Evolutionary conservation across 805 yeast species (phyloP).

Genomic region (Teunomyces funiuensis): DNA sequence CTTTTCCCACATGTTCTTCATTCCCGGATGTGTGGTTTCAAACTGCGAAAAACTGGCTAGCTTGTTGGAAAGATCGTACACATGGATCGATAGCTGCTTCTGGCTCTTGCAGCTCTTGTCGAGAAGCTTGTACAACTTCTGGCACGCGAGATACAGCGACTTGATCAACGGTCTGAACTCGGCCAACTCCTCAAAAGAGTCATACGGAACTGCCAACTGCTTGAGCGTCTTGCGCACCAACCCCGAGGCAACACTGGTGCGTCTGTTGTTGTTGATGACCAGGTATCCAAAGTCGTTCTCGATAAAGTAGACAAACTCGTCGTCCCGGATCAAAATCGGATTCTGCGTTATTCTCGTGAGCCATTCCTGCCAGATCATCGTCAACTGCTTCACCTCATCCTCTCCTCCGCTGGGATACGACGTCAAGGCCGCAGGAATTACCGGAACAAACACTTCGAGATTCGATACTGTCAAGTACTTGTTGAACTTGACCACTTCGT

Average conservation of each 20-base stretch:
- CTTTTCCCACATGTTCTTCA: conserved; percentile 76
- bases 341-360: conserved; percentile 68
- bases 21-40: conserved; percentile 59
- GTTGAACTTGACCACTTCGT: conserved; percentile 74
- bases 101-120: conserved; percentile 60
- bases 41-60: conserved; percentile 40
- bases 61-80: conserved; percentile 48
- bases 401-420: conserved; percentile 82
- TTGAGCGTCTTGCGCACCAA: conserved; percentile 84
- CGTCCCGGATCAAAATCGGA: conserved; percentile 82
- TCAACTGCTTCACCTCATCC: conserved; percentile 66
- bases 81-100: conserved; percentile 48
- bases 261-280: conserved; percentile 57
- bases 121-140: conserved; percentile 49
- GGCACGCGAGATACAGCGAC: conserved; percentile 60
- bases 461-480: conserved; percentile 76
- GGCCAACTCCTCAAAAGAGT: conserved; percentile 76
- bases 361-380: conserved; percentile 76
- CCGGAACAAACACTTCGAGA: conserved; percentile 91
- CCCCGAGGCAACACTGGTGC: conserved; percentile 74
- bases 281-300: conserved; percentile 72
- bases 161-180: conserved; percentile 86
- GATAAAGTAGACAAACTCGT: conserved; percentile 81
- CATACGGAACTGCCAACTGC: conserved; percentile 90
- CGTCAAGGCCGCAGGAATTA: conserved; percentile 73